Base-by-base conservation (phyloP, 2,329 filamentous ascomycete genomes). In the Amauroascus niger region DNA sequence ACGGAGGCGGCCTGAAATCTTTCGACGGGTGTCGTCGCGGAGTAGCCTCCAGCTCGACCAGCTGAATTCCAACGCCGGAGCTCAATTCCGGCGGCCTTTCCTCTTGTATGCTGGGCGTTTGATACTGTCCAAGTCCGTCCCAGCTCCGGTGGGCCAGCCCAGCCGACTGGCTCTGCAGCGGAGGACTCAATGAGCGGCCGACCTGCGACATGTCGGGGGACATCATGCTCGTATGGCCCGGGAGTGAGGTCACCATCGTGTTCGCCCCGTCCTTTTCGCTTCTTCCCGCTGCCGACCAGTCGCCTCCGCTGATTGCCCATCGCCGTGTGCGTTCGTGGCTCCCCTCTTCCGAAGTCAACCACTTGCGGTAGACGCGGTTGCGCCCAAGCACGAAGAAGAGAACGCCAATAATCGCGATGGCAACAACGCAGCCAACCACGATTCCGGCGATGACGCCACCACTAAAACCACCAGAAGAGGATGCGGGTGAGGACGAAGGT, bases 361-460 rank as follows among this genome's bases (percentile, higher is more conserved):
- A 69, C 40, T 67, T 58, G 20, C 57, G 60, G 44, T 69, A 69
- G 1, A 69, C 62, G 1, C 64, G 60, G 48, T 69, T 68, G 26
- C 67, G 64, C 14, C 67, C 65, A 7, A 71, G 63, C 2, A 67
- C 56, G 57, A 67, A 70, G 56, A 70, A 65, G 1, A 71, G 53
- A 2, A 61, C 60, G 49, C 76, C 78, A 49, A 81, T 60, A 5
- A 81, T 61, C 0, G 64, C 69, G 7, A 74, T 69, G 8, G 71
- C 74, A 1, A 73, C 76, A 0, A 75, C 68, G 1, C 64, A 66
- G 22, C 80, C 79, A 33, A 84, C 70, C 0, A 71, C 73, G 28
- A 84, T 81, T 3, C 81, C 82, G 0, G 78, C 80, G 26, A 84
- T 83, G 1, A 76, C 77, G 3, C 79, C 79, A 0, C 65, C 52